A percentile compares a stretch with the other conserved stretches of the same genome.
Evolutionary conservation across 306 rosid species (phyloP).

Genomic region (Echinosophora koreensis): DNA sequence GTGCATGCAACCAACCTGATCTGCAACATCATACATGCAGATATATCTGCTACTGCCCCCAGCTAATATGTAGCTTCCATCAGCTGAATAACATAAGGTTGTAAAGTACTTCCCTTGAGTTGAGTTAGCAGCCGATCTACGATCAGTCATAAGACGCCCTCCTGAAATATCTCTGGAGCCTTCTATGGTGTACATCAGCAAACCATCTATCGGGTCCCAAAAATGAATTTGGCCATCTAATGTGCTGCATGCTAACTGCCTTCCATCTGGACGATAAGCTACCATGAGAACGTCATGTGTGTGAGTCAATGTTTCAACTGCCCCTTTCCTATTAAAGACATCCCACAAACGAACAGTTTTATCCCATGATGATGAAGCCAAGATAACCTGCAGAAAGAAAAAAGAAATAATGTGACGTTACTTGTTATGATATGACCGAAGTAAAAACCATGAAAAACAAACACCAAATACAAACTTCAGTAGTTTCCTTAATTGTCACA

Average conservation of each 20-base stretch:
- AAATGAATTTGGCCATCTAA: constrained; percentile 96
- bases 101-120: constrained; percentile 91
- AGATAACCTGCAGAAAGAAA: constrained; percentile 61
- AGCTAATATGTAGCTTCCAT: constrained; percentile 92
- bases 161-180: constrained; percentile 95
- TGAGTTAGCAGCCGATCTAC: constrained; percentile 87
- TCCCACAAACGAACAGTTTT: constrained; percentile 93
- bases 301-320: constrained; percentile 88
- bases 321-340: constrained; percentile 90
- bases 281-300: constrained; percentile 90
- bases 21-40: constrained; percentile 95
- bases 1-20: constrained; percentile 74
- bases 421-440: not conserved
- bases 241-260: constrained; percentile 94
- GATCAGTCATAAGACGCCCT: constrained; percentile 94
- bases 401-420: constrained; percentile 31
- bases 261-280: constrained; percentile 96
- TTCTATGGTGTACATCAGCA: constrained; percentile 85
- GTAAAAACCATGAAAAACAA: constrained; percentile 15
- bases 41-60: constrained; percentile 90
- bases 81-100: constrained; percentile 90
- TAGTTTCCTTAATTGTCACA: not conserved
- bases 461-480: constrained; percentile 32
- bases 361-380: constrained; percentile 98
- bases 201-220: constrained; percentile 95